phyloP scores from a whole-genome alignment of 371 early-diverging fungal species.

The Conidiobolus coronatus region DNA sequence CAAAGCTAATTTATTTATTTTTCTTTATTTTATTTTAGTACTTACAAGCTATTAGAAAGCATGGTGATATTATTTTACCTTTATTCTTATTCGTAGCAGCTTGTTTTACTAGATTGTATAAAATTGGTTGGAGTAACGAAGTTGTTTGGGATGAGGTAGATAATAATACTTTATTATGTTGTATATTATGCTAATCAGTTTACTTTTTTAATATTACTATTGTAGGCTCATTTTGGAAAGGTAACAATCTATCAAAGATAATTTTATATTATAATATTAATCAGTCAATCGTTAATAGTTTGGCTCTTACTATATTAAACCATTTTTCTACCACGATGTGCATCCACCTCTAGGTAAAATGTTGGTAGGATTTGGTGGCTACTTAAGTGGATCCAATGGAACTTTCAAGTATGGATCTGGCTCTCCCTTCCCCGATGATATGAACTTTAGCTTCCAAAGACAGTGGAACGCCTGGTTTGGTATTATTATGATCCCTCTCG shows the following conservation, averaged over 20 bases:
- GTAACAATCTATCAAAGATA: not conserved
- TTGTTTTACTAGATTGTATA: slow-evolving; percentile 3
- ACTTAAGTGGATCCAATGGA: slow-evolving; percentile 72
- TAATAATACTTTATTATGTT: not conserved
- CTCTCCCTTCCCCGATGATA: slow-evolving; percentile 47
- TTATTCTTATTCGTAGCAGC: not conserved
- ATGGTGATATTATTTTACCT: not conserved
- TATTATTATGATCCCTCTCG: slow-evolving; percentile 78
- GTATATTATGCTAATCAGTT: not conserved
- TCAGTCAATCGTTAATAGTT: slow-evolving; percentile 25
- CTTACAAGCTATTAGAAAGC: not conserved
- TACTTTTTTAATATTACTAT: not conserved
- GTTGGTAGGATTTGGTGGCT: slow-evolving; percentile 81
- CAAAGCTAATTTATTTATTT: no score
- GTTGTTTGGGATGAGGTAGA: slow-evolving; percentile 6
- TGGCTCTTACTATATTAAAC: slow-evolving; percentile 80
- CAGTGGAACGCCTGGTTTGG: slow-evolving; percentile 79
- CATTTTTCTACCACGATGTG: slow-evolving; percentile 96
- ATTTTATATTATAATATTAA: not conserved
- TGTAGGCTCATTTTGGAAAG: slow-evolving; percentile 11
- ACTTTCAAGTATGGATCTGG: slow-evolving; percentile 70
- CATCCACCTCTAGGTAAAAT: slow-evolving; percentile 99
- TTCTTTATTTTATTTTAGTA: not conserved
- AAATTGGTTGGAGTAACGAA: not conserved
- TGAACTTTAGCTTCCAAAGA: slow-evolving; percentile 88